A percentile compares a stretch with the other conserved stretches of the same genome.
phyloP scores from a whole-genome alignment of 192 early-diverging fungal species.

The Backusella morwellensis region DNA sequence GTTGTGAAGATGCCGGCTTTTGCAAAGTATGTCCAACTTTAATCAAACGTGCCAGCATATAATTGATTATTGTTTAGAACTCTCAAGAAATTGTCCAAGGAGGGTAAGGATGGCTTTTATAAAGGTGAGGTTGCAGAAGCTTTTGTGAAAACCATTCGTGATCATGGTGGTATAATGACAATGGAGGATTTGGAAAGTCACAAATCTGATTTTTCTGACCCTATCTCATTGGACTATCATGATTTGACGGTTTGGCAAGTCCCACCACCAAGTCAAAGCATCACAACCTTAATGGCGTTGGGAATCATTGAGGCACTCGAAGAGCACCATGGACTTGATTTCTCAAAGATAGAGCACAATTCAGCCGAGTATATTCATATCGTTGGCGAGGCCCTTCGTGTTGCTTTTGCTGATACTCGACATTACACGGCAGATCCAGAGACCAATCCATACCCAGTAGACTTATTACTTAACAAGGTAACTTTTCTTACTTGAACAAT shows the following conservation, averaged over 20 bases:
- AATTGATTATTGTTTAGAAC: conserved; percentile 32
- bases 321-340: conserved; percentile 31
- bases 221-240: conserved; percentile 63
- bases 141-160: conserved; percentile 53
- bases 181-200: conserved; percentile 64
- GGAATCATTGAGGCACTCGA: conserved; percentile 64
- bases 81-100: conserved; percentile 51
- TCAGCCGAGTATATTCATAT: conserved; percentile 65
- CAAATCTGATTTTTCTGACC: conserved; percentile 44
- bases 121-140: conserved; percentile 62
- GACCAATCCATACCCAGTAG: conserved; percentile 41
- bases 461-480: conserved; percentile 52
- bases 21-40: conserved; percentile 40
- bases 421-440: conserved; percentile 66
- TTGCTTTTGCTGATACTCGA: conserved; percentile 79
- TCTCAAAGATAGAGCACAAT: conserved; percentile 50
- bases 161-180: conserved; percentile 60
- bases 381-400: conserved; percentile 63
- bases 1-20: conserved; percentile 55
- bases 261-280: conserved; percentile 73
- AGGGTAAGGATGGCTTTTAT: conserved; percentile 71
- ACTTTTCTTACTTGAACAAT: background rate
- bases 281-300: conserved; percentile 68
- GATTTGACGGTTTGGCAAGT: conserved; percentile 64
- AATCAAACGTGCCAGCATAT: background rate